Percentiles rank a stretch among this genome's conserved stretches.
Conservation (phyloP, 495 filamentous ascomycete species). For the Podospora pseudopauciseta region DNA sequence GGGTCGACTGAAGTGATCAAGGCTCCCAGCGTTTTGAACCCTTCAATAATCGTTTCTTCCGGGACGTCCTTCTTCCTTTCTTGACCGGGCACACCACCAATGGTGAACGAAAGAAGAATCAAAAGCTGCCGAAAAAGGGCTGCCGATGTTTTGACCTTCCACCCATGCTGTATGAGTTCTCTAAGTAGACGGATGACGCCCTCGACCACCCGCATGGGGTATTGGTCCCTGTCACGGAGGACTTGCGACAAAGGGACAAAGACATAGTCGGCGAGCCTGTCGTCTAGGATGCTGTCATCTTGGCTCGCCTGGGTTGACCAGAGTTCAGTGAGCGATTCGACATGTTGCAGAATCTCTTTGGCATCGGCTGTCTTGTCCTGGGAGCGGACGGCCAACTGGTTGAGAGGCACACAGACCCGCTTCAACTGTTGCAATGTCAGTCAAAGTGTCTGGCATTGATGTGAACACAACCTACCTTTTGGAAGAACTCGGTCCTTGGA, state of each 20-base stretch:
- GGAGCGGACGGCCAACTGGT: constrained; percentile 61
- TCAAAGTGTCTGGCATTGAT: neutral
- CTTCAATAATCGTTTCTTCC: constrained; percentile 64
- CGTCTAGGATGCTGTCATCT: constrained; percentile 59
- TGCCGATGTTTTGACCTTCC: constrained; percentile 61
- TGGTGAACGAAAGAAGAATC: constrained; percentile 75
- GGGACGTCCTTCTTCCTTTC: constrained; percentile 47
- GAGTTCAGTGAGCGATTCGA: constrained; percentile 51
- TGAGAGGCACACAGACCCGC: constrained; percentile 72
- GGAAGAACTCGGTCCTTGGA: constrained; percentile 31
- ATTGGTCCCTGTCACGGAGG: constrained; percentile 67
- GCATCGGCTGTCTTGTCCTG: constrained; percentile 50
- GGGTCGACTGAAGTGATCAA: constrained; percentile 39
- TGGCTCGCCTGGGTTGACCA: constrained; percentile 51
- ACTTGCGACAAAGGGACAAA: constrained; percentile 92
- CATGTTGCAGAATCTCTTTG: constrained; percentile 52
- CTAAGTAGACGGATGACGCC: constrained; percentile 66
- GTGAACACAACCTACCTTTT: constrained; percentile 21
- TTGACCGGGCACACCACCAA: constrained; percentile 62
- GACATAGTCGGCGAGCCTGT: constrained; percentile 84
- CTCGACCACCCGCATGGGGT: constrained; percentile 72
- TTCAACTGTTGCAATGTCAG: constrained; percentile 23
- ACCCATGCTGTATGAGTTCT: constrained; percentile 71
- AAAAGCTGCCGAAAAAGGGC: constrained; percentile 79
- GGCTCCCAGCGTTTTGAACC: constrained; percentile 41